These are phyloP conservation scores for Cutaneotrichosporon curvatum DNA, from an alignment of 1,284 basidiomycete genomes.

Conservation along the genomic window DNA sequence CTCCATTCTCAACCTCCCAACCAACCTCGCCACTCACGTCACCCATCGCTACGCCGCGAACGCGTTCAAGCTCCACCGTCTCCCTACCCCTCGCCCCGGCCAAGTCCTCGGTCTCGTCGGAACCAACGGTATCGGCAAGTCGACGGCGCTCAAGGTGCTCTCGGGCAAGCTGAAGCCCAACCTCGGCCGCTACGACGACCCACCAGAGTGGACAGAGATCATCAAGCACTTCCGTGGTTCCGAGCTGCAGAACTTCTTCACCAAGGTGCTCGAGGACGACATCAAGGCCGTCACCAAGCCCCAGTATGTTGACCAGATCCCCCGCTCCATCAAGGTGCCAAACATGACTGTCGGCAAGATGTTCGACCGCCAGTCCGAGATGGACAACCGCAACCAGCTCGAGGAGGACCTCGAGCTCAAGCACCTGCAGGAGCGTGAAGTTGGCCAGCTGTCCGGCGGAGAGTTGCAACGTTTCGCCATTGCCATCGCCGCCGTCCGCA, in stretches of 20 bases:
- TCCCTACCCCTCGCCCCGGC: constrained; percentile 88
- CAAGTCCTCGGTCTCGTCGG: constrained; percentile 94
- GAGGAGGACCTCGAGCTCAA: constrained; percentile 77
- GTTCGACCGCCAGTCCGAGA: constrained; percentile 58
- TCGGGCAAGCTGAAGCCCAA: constrained; percentile 88
- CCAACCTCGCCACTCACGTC: constrained; percentile 85
- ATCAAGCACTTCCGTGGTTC: constrained; percentile 95
- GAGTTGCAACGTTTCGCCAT: constrained; percentile 89
- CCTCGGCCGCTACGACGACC: constrained; percentile 54
- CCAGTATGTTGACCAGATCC: constrained; percentile 98
- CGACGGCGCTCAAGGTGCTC: constrained; percentile 88
- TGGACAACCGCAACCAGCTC: constrained; percentile 66
- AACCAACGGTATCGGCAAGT: constrained; percentile 98
- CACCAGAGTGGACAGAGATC: constrained; percentile 96
- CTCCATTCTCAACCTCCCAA: constrained; percentile 92
- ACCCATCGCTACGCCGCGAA: constrained; percentile 97
- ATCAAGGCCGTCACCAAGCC: constrained; percentile 96
- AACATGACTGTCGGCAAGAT: constrained; percentile 75
- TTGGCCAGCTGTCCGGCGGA: constrained; percentile 81
- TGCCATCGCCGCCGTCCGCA: constrained; percentile 58
- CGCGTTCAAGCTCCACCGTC: constrained; percentile 92
- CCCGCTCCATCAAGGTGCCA: constrained; percentile 80
- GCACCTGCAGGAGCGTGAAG: constrained; percentile 73
- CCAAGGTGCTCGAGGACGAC: constrained; percentile 96
- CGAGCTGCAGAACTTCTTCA: constrained; percentile 96